Conservation (phyloP, 495 filamentous ascomycete species). For the Pyrenopolyporus hunteri region DNA sequence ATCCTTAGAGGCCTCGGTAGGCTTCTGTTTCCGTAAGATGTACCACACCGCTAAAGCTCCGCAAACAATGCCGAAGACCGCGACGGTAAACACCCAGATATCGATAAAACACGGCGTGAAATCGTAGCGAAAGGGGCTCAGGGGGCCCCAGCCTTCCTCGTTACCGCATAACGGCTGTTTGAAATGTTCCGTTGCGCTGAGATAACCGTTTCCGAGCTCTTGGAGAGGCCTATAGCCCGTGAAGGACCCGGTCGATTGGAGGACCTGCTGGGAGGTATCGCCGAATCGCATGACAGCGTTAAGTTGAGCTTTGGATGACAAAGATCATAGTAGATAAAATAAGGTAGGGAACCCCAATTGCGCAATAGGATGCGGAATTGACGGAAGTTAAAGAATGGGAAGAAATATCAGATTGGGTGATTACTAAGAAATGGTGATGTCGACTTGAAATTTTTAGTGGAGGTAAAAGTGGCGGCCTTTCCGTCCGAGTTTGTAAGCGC, state of each 20-base stretch:
- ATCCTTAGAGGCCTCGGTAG: constrained; percentile 74
- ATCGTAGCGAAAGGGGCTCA: constrained; percentile 83
- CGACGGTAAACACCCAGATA: constrained; percentile 77
- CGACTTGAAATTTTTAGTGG: constrained; percentile 19
- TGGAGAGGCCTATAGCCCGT: constrained; percentile 53
- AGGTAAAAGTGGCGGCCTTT: constrained; percentile 17
- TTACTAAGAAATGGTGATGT: constrained; percentile 35
- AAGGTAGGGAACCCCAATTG: constrained; percentile 25
- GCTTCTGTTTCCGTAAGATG: constrained; percentile 63
- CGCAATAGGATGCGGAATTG: constrained; percentile 35
- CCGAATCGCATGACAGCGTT: constrained; percentile 43
- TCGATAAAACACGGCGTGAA: constrained; percentile 98
- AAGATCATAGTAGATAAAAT: constrained; percentile 38
- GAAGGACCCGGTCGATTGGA: constrained; percentile 59
- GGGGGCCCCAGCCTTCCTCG: constrained; percentile 91
- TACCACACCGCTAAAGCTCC: constrained; percentile 80
- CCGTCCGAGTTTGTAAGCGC: constrained; percentile 25
- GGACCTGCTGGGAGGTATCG: constrained; percentile 49
- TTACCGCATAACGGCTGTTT: constrained; percentile 81
- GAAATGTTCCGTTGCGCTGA: constrained; percentile 47
- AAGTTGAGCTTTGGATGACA: constrained; percentile 29
- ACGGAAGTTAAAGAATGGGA: constrained; percentile 34
- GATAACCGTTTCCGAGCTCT: constrained; percentile 54
- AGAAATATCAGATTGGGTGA: not conserved
- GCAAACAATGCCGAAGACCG: constrained; percentile 74